Conservation (phyloP, 768 basidiomycete genomes). For the Leccinum obscurum region DNA sequence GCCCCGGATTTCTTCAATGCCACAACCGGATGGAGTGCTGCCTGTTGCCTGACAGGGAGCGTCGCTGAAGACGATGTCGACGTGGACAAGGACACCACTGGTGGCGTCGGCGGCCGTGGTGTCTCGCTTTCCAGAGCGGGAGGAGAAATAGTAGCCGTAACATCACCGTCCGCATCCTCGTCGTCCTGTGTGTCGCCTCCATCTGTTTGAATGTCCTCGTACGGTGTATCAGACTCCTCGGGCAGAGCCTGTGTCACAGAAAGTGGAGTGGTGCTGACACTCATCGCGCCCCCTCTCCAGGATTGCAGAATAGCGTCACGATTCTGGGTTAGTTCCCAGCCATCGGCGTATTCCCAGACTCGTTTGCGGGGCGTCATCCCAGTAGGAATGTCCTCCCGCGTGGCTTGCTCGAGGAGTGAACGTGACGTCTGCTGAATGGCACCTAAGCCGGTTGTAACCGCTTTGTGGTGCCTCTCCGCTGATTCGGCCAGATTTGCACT, state of each 20-base stretch:
- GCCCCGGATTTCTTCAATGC: slow-evolving; percentile 24
- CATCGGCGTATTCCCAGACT: slow-evolving; percentile 63
- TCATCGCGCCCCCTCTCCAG: slow-evolving; percentile 42
- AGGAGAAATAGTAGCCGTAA: slow-evolving; percentile 22
- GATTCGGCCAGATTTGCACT: slow-evolving; percentile 41
- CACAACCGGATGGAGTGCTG: slow-evolving; percentile 4
- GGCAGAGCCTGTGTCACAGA: slow-evolving; percentile 39
- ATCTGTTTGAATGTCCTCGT: slow-evolving; percentile 19
- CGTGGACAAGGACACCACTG: slow-evolving; percentile 35
- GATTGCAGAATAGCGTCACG: slow-evolving; percentile 59
- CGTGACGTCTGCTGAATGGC: slow-evolving; percentile 51
- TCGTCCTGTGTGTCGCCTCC: slow-evolving; percentile 25
- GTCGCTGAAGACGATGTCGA: slow-evolving; percentile 41
- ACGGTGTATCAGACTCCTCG: slow-evolving; percentile 23
- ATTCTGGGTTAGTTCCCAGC: slow-evolving; percentile 69
- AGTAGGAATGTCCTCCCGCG: slow-evolving; percentile 62
- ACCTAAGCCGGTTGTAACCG: slow-evolving; percentile 44
- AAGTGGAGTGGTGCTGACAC: slow-evolving; percentile 38
- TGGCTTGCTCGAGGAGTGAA: slow-evolving; percentile 55
- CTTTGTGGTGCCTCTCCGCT: slow-evolving; percentile 45
- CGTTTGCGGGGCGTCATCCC: slow-evolving; percentile 80
- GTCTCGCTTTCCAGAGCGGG: slow-evolving; percentile 1
- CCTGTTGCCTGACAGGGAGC: slow-evolving; percentile 21
- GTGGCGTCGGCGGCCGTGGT: slow-evolving; percentile 22
- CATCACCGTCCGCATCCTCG: slow-evolving; percentile 17